Evolutionary conservation across 768 basidiomycete genomes (phyloP).

Genomic region (Phaeotremella fagi): DNA sequence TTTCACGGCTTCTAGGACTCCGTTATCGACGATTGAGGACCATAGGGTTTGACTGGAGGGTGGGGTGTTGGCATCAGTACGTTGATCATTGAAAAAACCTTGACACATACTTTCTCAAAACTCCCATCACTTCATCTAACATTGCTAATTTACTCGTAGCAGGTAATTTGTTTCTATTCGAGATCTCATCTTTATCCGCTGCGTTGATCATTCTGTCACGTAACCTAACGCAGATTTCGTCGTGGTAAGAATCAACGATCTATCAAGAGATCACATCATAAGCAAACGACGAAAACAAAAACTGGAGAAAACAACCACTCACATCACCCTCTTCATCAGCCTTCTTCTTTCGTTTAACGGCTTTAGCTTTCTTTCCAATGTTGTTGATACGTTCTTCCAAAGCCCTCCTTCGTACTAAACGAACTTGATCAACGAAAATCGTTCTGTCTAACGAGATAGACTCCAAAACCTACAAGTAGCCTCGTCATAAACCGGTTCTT

Average conservation of each 20-base stretch:
- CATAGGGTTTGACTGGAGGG: conserved; percentile 66
- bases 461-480: conserved; percentile 33
- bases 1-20: conserved; percentile 76
- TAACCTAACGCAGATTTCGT: conserved; percentile 85
- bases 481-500: conserved; percentile 72
- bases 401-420: conserved; percentile 65
- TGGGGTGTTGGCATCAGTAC: neutral
- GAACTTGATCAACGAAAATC: too few species aligned
- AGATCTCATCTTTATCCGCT: conserved; percentile 73
- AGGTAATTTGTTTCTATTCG: conserved; percentile 73
- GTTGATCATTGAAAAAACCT: neutral
- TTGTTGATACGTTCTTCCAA: conserved; percentile 81
- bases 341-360: conserved; percentile 61
- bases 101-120: conserved; percentile 75
- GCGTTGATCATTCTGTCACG: conserved; percentile 81
- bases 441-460: too few species aligned
- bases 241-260: conserved; percentile 72
- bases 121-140: conserved; percentile 84
- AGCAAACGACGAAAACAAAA: neutral
- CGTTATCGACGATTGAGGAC: conserved; percentile 88
- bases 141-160: conserved; percentile 78
- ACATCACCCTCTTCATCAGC: conserved; percentile 70
- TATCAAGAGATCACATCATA: conserved; percentile 21
- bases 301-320: conserved; percentile 18
- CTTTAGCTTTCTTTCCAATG: conserved; percentile 72